phyloP scores from a whole-genome alignment of 1,139 yeast species.

The Kluyveromyces marxianus region DNA sequence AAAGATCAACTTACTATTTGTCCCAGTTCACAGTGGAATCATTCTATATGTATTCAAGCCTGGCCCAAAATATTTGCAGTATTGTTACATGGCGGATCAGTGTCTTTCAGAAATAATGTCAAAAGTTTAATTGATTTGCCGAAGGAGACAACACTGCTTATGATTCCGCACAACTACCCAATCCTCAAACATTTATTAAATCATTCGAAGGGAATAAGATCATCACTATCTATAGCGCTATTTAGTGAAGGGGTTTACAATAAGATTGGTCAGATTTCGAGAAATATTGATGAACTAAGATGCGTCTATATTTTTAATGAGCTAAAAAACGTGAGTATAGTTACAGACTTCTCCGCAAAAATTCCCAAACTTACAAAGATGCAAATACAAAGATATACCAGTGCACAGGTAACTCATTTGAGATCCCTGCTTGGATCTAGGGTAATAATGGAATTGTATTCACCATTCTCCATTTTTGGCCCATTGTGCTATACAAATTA shows the following conservation, averaged over 20 bases:
- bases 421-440: slow-evolving; percentile 45
- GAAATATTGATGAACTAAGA: slow-evolving; percentile 28
- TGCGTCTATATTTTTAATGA: slow-evolving; percentile 36
- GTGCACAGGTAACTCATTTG: slow-evolving; percentile 35
- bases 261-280: slow-evolving; percentile 22
- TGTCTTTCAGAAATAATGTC: slow-evolving; percentile 14
- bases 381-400: slow-evolving; percentile 6
- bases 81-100: slow-evolving; percentile 32
- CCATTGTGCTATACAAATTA: slow-evolving; percentile 52
- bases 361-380: slow-evolving; percentile 13
- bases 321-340: slow-evolving; percentile 11
- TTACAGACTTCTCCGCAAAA: slow-evolving; percentile 13
- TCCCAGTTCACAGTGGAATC: slow-evolving; percentile 7
- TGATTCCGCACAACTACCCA: slow-evolving; percentile 10
- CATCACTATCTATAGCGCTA: slow-evolving; percentile 31
- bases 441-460: slow-evolving; percentile 45
- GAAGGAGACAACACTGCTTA: slow-evolving; percentile 18
- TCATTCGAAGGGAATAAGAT: slow-evolving; percentile 12
- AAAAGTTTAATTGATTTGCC: slow-evolving; percentile 4
- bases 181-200: slow-evolving; percentile 1
- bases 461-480: slow-evolving; percentile 42
- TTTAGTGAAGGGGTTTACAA: slow-evolving; percentile 37
- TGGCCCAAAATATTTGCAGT: slow-evolving; percentile 31
- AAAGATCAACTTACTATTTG: slow-evolving; percentile 39
- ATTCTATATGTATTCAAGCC: slow-evolving; percentile 21